A percentile compares a stretch with the other conserved stretches of the same genome.
These are phyloP conservation scores for Dictyostelium intermedium DNA, from an alignment of 78 protist species.

Conservation along the genomic window DNA sequence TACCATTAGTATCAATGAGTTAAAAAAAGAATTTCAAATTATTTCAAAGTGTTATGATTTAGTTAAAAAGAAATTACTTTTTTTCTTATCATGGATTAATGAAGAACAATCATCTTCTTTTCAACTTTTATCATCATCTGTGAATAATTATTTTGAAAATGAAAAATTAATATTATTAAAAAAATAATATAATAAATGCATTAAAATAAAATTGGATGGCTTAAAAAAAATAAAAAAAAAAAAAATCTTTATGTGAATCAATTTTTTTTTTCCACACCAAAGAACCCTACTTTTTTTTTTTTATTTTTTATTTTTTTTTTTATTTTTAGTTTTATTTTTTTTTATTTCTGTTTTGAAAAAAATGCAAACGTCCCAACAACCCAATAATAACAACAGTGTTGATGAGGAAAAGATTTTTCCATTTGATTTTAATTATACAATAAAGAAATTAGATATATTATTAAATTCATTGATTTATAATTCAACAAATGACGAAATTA, in stretches of 20 bases:
- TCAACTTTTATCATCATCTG: background rate
- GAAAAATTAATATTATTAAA: constrained; percentile 7
- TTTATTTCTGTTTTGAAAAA: background rate
- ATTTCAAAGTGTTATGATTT: background rate
- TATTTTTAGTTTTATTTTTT: background rate
- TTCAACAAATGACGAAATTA: background rate
- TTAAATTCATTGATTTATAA: constrained; percentile 1
- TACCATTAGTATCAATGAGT: background rate
- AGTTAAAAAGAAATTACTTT: constrained; percentile 8
- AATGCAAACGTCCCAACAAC: background rate
- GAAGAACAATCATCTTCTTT: background rate
- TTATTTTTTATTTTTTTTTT: background rate
- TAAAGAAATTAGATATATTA: background rate
- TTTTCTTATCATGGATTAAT: constrained; percentile 37
- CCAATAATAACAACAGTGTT: background rate
- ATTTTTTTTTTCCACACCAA: no score
- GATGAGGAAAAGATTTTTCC: background rate
- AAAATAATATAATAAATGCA: background rate
- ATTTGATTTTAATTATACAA: constrained; percentile 4
- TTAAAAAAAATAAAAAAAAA: background rate
- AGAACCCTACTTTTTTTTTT: background rate
- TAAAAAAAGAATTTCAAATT: background rate
- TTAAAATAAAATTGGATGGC: background rate
- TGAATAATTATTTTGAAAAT: background rate
- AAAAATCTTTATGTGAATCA: background rate